phyloP scores from a whole-genome alignment of 73 alveolate genomes.

The Tetrahymena elliotti region DNA sequence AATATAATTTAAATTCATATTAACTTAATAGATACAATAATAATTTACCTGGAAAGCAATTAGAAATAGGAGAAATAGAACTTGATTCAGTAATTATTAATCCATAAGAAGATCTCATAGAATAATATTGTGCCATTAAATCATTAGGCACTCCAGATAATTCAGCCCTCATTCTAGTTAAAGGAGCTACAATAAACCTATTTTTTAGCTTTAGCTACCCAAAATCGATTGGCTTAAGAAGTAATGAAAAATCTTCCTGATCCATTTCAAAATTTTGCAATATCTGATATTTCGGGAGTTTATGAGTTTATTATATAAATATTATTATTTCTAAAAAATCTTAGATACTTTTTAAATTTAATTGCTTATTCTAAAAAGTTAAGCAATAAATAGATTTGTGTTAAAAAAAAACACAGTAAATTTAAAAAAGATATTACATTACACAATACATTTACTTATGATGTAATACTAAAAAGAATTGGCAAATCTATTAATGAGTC shows the following conservation, averaged over 20 bases:
- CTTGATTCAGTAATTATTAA: slow-evolving; percentile 49
- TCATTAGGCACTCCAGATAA: slow-evolving; percentile 38
- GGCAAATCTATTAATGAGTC: too few relatives aligned
- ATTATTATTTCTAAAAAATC: too few relatives aligned
- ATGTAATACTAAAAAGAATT: too few relatives aligned
- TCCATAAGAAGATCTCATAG: slow-evolving; percentile 47
- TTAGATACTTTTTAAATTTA: too few relatives aligned
- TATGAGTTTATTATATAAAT: too few relatives aligned
- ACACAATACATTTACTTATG: too few relatives aligned
- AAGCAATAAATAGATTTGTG: too few relatives aligned
- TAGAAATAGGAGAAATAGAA: slow-evolving; percentile 26
- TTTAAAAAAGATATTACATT: too few relatives aligned
- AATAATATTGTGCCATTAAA: slow-evolving; percentile 45
- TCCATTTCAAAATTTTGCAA: not conserved
- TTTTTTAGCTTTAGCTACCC: slow-evolving; percentile 37
- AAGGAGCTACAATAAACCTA: slow-evolving; percentile 35
- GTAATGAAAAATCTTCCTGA: not conserved
- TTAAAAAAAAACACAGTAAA: too few relatives aligned
- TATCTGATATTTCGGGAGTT: too few relatives aligned
- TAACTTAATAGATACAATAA: not conserved
- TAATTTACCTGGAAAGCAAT: slow-evolving; percentile 50
- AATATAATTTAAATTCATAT: not conserved
- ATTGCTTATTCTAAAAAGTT: too few relatives aligned
- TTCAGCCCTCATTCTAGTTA: slow-evolving; percentile 46
- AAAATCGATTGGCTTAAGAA: slow-evolving; percentile 3